Base-by-base conservation (phyloP, 2,329 filamentous ascomycete species). In the Sclerotiophoma versabilis region DNA sequence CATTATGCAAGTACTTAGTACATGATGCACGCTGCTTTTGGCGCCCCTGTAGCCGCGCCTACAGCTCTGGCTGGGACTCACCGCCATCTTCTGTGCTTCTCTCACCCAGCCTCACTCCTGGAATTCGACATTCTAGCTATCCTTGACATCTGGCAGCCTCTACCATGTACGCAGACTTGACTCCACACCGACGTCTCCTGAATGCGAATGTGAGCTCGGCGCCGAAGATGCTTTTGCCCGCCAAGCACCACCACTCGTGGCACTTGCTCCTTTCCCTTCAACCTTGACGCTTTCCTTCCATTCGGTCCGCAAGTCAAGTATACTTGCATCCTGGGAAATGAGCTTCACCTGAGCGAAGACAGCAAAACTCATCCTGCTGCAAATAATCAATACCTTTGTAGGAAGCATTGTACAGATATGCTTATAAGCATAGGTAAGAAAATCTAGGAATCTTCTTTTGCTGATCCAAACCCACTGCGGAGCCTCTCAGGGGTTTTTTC, bases 171-270 rank as follows among this genome's bases (percentile, higher is more conserved):
- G 26, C 26, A 7, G 8, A n/a, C 11, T 32, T 10, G 2, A 14
- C n/a, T 19, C 22, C 22, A 15, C 22, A 7, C 22, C 20, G n/a
- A 11, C 33, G 32, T 5, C 37, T 11, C 5, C 5, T 5, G 12
- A 39, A 51, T 2, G 20, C 41, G 49, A 45, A 45, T 12, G 30
- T 33, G 41, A 51, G 41, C 26, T 39, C 29, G 26, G 26, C 25
- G 3, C n/a, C 3, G 17, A 25, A 1, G 7, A 12, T n/a, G 25
- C 33, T 50, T 19, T 19, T 25, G 12, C 26, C 17, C 27, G 12
- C 19, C 33, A 17, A 2, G 22, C 36, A 15, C 15, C 33, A 26
- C 38, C 32, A 23, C 38, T 50, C 29, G 30, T 34, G 30, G 17
- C 20, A 20, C 38, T 14, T 44, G 25, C 32, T 33, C 9, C 25